Evolutionary conservation across 345 rosid genomes (phyloP).

Genomic region (Acer campestre): DNA sequence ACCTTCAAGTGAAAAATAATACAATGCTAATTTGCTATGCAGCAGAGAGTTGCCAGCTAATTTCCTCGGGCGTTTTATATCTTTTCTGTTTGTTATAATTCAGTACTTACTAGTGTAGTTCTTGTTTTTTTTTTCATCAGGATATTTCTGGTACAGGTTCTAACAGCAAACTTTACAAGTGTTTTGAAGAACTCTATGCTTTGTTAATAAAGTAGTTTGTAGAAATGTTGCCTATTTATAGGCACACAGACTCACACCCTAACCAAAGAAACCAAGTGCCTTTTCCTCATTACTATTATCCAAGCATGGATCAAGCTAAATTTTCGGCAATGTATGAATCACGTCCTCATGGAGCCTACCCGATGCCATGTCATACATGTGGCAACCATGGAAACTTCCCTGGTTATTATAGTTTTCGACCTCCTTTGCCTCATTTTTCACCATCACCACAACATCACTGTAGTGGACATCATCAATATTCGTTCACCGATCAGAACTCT

Average conservation of each 20-base stretch:
- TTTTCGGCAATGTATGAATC: slow-evolving; percentile 24
- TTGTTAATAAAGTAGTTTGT: not conserved
- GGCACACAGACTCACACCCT: slow-evolving; percentile 36
- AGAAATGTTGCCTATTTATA: slow-evolving; percentile 50
- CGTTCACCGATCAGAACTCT: slow-evolving; percentile 28
- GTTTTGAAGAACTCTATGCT: not conserved
- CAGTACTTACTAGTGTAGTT: not conserved
- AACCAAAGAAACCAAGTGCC: slow-evolving; percentile 36
- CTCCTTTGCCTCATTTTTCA: slow-evolving; percentile 32
- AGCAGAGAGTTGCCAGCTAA: too few species aligned
- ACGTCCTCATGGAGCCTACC: slow-evolving; percentile 36
- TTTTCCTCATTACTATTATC: slow-evolving; percentile 19
- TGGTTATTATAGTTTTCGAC: slow-evolving; percentile 28
- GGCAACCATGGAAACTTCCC: slow-evolving; percentile 39
- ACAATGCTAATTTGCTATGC: too few species aligned
- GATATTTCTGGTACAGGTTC: not conserved
- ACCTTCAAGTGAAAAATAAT: too few species aligned
- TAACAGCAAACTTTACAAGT: not conserved
- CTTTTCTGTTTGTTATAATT: not conserved
- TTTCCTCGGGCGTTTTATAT: not conserved
- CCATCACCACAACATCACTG: slow-evolving; percentile 29
- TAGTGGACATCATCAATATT: slow-evolving; percentile 35
- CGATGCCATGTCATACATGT: slow-evolving; percentile 38
- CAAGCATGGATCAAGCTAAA: slow-evolving; percentile 32
- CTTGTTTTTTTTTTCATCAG: not conserved